Conservation (phyloP, 257 asterid species). For the Petunia axillaris region DNA sequence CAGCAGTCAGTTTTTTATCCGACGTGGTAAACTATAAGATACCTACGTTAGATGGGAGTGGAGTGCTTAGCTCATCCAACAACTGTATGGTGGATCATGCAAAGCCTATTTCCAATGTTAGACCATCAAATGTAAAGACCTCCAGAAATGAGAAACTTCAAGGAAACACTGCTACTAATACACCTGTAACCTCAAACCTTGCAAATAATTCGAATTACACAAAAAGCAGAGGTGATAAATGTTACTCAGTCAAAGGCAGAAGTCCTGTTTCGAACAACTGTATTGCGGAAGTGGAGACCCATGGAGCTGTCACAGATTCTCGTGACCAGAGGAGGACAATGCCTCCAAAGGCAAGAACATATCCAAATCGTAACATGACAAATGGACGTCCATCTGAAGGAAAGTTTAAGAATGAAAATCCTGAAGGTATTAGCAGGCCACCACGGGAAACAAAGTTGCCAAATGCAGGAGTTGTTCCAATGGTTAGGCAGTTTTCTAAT, state of each 20-base stretch:
- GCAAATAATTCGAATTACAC: slow-evolving; percentile 32
- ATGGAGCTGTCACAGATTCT: slow-evolving; percentile 31
- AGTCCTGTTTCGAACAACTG: slow-evolving; percentile 35
- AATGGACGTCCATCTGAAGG: slow-evolving; percentile 49
- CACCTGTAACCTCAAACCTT: slow-evolving; percentile 35
- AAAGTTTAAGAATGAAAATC: slow-evolving; percentile 38
- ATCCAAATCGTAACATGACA: slow-evolving; percentile 43
- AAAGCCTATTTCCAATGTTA: slow-evolving; percentile 49
- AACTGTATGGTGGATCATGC: slow-evolving; percentile 55
- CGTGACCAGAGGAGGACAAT: slow-evolving; percentile 45
- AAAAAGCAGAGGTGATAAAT: slow-evolving; percentile 46
- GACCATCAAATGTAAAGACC: slow-evolving; percentile 45
- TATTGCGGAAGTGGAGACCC: slow-evolving; percentile 39
- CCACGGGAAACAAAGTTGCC: slow-evolving; percentile 44
- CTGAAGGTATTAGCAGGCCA: slow-evolving; percentile 50
- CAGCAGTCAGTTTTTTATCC: slow-evolving; percentile 76
- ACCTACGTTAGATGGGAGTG: slow-evolving; percentile 63
- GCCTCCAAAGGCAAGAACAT: slow-evolving; percentile 56
- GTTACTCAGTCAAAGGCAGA: slow-evolving; percentile 42
- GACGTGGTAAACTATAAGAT: slow-evolving; percentile 80
- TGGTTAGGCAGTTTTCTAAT: slow-evolving; percentile 44
- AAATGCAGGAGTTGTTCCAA: slow-evolving; percentile 40
- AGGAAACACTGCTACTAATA: slow-evolving; percentile 46
- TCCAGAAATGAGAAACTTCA: slow-evolving; percentile 46
- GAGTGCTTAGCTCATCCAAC: slow-evolving; percentile 34